Conservation (phyloP, 192 early-diverging fungal species). For the Rhizoclosmatium sp. region DNA sequence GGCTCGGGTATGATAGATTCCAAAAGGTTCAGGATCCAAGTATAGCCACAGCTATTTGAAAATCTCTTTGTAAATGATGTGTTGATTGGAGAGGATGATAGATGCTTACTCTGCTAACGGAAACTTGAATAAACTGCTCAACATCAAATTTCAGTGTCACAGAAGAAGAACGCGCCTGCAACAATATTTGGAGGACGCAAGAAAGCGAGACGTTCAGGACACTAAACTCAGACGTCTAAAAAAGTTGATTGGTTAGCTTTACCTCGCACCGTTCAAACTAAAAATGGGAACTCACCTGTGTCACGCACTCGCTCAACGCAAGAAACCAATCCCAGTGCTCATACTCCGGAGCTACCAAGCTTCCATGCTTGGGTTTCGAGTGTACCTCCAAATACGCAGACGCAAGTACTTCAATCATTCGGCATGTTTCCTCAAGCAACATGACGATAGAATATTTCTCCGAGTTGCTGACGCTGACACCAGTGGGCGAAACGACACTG, state of each 20-base stretch:
- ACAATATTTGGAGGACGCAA: slow-evolving; percentile 4
- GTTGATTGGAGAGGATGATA: not conserved
- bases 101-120: slow-evolving; percentile 9
- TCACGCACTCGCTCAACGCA: slow-evolving; percentile 11
- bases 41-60: slow-evolving; percentile 69
- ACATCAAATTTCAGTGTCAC: slow-evolving; percentile 12
- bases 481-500: no score
- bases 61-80: not conserved
- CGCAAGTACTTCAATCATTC: slow-evolving; percentile 16
- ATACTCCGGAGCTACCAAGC: not conserved
- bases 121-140: slow-evolving; percentile 26
- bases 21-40: slow-evolving; percentile 60
- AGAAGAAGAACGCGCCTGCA: not conserved
- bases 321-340: slow-evolving; percentile 27
- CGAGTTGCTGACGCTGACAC: no score
- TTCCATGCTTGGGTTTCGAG: not conserved
- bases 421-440: not conserved
- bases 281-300: not conserved
- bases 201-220: slow-evolving; percentile 21
- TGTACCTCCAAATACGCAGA: slow-evolving; percentile 6
- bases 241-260: not conserved
- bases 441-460: not conserved
- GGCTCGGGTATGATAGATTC: slow-evolving; percentile 64
- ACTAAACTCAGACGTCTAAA: slow-evolving; percentile 31
- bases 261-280: not conserved